Conservation (phyloP, 2,329 filamentous ascomycete species). For the Lasiodiplodia gonubiensis region DNA sequence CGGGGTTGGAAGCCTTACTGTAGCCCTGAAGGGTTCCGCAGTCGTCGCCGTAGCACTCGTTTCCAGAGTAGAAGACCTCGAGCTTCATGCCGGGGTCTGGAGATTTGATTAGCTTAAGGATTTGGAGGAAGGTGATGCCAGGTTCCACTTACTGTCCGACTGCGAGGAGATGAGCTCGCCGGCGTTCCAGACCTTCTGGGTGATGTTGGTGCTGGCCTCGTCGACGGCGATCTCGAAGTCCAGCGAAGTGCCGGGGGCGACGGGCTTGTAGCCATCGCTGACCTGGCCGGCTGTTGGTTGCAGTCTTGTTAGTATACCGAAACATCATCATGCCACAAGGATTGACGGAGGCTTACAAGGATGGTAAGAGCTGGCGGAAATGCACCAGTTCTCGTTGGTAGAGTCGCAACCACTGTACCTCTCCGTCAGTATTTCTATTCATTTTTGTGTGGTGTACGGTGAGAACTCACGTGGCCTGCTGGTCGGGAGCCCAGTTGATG, state of each 20-base stretch:
- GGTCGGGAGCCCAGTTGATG: constrained; percentile 25
- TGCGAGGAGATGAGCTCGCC: constrained; percentile 28
- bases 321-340: too few species aligned
- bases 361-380: constrained; percentile 29
- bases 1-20: not conserved
- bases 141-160: constrained; percentile 23
- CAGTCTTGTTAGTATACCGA: not conserved
- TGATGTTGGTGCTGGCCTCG: constrained; percentile 22
- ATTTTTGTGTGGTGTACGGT: too few species aligned
- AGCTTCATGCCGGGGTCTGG: constrained; percentile 29
- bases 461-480: constrained; percentile 7
- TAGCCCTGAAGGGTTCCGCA: constrained; percentile 29
- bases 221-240: constrained; percentile 27
- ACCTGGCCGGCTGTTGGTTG: constrained; percentile 10
- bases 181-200: constrained; percentile 27
- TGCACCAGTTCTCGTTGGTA: constrained; percentile 29
- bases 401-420: constrained; percentile 12
- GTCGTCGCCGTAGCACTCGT: constrained; percentile 29
- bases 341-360: constrained; percentile 1
- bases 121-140: not conserved
- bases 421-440: not conserved
- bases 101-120: not conserved
- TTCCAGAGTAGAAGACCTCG: constrained; percentile 35
- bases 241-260: constrained; percentile 2
- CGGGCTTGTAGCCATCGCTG: constrained; percentile 5